A percentile compares a stretch with the other conserved stretches of the same genome.
phyloP scores from a whole-genome alignment of 257 asterid genomes.

The Solanum ahanhuiri region DNA sequence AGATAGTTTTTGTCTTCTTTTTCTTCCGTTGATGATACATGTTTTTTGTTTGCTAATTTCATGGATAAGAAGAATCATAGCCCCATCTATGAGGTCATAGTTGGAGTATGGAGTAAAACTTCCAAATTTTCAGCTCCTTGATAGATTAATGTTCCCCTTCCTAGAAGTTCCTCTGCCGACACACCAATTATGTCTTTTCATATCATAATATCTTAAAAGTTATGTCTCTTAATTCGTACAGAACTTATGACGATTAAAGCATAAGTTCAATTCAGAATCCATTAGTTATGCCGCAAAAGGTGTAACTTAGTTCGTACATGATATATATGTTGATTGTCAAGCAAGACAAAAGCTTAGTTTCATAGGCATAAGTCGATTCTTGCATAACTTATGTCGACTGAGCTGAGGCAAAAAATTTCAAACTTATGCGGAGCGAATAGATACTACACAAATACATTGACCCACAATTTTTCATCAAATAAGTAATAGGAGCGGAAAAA shows the following conservation, averaged over 20 bases:
- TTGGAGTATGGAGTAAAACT: too few relatives aligned
- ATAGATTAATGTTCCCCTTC: not conserved
- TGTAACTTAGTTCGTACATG: too few relatives aligned
- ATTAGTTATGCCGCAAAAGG: not conserved
- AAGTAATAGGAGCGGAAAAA: too few relatives aligned
- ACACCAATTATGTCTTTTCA: not conserved
- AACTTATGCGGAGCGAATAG: not conserved
- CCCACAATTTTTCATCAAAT: not conserved
- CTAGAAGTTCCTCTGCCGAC: not conserved
- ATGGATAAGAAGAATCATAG: not conserved
- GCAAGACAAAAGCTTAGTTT: not conserved
- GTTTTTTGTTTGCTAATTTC: not conserved
- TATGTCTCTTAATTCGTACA: not conserved
- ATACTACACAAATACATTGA: not conserved
- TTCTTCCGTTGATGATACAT: not conserved
- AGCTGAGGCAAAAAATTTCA: not conserved
- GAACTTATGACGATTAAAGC: not conserved
- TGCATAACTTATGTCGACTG: not conserved
- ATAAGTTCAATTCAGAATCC: not conserved
- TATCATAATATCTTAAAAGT: not conserved
- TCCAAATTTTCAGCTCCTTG: not conserved
- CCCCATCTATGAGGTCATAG: not conserved
- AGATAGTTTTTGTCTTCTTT: not conserved
- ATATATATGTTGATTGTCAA: not conserved
- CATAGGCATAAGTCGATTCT: not conserved